A percentile compares a stretch with the other conserved stretches of the same genome.
Conservation (phyloP, 768 basidiomycete genomes). For the Mycena sanguinolenta region DNA sequence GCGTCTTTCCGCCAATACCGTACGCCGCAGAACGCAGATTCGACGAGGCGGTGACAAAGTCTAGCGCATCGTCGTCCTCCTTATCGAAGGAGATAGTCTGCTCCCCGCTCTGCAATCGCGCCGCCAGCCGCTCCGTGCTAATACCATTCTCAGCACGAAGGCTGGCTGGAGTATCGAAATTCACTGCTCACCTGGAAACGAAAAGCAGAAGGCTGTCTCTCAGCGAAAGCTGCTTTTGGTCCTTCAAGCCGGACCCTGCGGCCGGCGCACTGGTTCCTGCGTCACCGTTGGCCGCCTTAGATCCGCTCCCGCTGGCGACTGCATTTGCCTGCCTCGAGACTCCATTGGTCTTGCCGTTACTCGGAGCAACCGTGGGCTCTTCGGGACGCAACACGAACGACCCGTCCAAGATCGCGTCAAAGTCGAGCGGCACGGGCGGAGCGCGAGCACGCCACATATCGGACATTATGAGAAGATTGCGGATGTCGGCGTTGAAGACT, state of each 20-base stretch:
- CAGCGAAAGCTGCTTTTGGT: slow-evolving; percentile 83
- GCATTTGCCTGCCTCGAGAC: slow-evolving; percentile 43
- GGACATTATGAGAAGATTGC: slow-evolving; percentile 89
- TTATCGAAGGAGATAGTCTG: slow-evolving; percentile 93
- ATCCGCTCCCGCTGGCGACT: slow-evolving; percentile 39
- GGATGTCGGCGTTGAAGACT: slow-evolving; percentile 87
- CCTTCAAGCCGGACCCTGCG: slow-evolving; percentile 67
- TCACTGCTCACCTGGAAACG: slow-evolving; percentile 76
- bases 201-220: slow-evolving; percentile 89
- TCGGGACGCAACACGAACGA: slow-evolving; percentile 63
- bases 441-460: slow-evolving; percentile 97
- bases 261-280: slow-evolving; percentile 24
- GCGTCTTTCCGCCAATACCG: slow-evolving; percentile 87
- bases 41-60: slow-evolving; percentile 95
- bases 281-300: slow-evolving; percentile 41
- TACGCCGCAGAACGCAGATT: slow-evolving; percentile 94
- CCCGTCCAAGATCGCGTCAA: slow-evolving; percentile 77
- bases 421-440: slow-evolving; percentile 89
- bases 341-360: slow-evolving; percentile 28
- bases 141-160: neutral
- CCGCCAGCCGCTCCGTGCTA: slow-evolving; percentile 86
- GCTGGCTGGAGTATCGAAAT: neutral
- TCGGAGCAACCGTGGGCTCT: slow-evolving; percentile 33
- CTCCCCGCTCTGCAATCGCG: slow-evolving; percentile 74
- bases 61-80: slow-evolving; percentile 96